A percentile compares a stretch with the other conserved stretches of the same genome.
These are phyloP conservation scores for Aspergillus coremiiformis DNA, from an alignment of 495 filamentous ascomycete genomes.

Conservation along the genomic window DNA sequence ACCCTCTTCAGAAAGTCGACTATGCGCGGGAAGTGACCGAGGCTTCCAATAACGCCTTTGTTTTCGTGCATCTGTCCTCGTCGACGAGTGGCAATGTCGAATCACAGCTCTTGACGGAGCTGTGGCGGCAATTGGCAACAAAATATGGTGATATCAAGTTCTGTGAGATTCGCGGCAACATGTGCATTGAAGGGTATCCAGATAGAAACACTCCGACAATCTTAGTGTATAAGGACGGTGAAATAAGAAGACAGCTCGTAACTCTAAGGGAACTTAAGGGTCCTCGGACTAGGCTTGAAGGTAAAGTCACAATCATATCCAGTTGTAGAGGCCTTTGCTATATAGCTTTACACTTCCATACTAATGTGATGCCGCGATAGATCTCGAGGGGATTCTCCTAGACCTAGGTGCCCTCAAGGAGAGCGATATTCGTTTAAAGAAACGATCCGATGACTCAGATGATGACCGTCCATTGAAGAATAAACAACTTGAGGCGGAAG, in stretches of 20 bases:
- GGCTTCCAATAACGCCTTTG: conserved; percentile 62
- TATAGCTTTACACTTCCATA: not conserved
- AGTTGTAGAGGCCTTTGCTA: not conserved
- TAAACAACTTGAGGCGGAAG: conserved; percentile 40
- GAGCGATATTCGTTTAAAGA: conserved; percentile 69
- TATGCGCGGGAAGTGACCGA: conserved; percentile 91
- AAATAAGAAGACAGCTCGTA: conserved; percentile 82
- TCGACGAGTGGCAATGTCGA: conserved; percentile 70
- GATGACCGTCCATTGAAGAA: conserved; percentile 40
- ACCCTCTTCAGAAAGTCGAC: conserved; percentile 87
- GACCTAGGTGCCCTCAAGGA: conserved; percentile 69
- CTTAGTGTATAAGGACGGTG: conserved; percentile 81
- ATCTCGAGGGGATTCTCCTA: conserved; percentile 70
- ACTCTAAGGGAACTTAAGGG: conserved; percentile 76
- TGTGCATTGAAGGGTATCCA: conserved; percentile 95
- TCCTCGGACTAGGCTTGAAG: conserved; percentile 55
- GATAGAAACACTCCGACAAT: conserved; percentile 94
- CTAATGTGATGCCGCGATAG: conserved; percentile 22
- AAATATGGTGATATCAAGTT: conserved; percentile 95
- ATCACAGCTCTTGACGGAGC: conserved; percentile 68
- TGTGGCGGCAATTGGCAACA: conserved; percentile 78
- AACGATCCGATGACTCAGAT: conserved; percentile 52
- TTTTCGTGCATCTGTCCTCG: conserved; percentile 82
- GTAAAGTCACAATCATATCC: conserved; percentile 21
- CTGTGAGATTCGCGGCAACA: conserved; percentile 85